phyloP scores from a whole-genome alignment of 1,139 yeast genomes.

The Candida tetrigidarum region DNA sequence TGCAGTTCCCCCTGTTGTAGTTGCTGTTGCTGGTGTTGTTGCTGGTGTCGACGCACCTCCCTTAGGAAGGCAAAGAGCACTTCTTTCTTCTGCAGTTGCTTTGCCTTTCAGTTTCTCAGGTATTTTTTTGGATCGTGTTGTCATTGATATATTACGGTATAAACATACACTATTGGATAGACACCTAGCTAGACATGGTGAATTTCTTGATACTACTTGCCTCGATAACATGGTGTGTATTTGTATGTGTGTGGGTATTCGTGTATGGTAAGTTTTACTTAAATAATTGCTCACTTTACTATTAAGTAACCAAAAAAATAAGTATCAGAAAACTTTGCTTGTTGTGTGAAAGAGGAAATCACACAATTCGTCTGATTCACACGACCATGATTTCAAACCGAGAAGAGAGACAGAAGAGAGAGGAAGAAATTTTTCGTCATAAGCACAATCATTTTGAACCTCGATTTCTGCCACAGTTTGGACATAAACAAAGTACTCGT shows the following conservation, averaged over 20 bases:
- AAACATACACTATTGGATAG: neutral
- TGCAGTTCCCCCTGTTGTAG: neutral
- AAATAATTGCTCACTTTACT: no score
- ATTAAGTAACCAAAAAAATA: no score
- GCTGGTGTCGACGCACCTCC: neutral
- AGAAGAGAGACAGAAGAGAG: no score
- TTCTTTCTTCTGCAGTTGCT: neutral
- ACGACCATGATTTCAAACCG: no score
- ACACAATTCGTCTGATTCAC: no score
- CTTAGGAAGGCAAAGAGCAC: no score
- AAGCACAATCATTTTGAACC: no score
- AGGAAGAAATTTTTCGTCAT: no score
- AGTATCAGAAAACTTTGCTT: no score
- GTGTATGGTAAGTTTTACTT: no score
- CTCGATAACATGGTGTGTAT: slow-evolving; percentile 1
- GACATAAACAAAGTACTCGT: neutral
- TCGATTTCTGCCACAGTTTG: neutral
- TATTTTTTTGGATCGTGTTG: neutral
- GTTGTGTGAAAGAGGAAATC: no score
- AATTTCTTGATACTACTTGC: neutral
- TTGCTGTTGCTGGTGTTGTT: neutral
- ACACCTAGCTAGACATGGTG: slow-evolving; percentile 5
- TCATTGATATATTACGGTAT: neutral
- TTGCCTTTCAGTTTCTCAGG: slow-evolving; percentile 1
- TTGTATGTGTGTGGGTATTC: neutral